Base-by-base conservation (phyloP, 106 monocot species). In the Ottelia alismoides region DNA sequence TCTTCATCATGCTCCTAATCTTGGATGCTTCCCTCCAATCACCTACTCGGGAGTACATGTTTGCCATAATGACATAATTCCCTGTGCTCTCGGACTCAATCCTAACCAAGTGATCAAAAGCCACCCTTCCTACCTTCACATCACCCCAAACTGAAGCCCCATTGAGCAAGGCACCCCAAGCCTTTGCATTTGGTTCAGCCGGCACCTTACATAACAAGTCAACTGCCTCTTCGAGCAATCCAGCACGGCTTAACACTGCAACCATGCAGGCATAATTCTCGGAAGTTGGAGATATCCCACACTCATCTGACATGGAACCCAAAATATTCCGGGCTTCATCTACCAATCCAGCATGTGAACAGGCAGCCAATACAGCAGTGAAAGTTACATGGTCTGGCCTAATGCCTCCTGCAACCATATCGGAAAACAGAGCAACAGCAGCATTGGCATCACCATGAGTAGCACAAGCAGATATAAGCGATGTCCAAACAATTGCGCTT, bases 401-500 rank as follows among this genome's bases (percentile, higher is more conserved):
- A 1, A 32, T 72, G 22, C 54, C 44, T 2, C 20, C 17, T 0
- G 56, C 30, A 17, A 78, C 55, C 83, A 83, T 83, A 1, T 53
- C 32, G 4, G 20, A 5, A n/a, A 83, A 74, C 28, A 75, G 19
- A 21, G 22, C 17, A 12, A 78, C 22, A 18, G 68, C 74, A 24
- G 58, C 40, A 31, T 60, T 48, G 0, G 74, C 71, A 31, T 78
- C 68, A 0, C 78, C 78, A 44, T 71, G 78, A 17, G 68, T 51
- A 11, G 83, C 57, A 58, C 53, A 71, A 2, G 74, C 74, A 0
- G 78, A 83, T 64, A 83, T 74, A 9, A 83, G 78, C 3, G 78
- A 58, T 11, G 78, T 83, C 83, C 78, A 83, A 17, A 71, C 22
- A 26, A 78, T 51, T 3, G 75, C 60, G 45, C 61, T 78, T 52